Percentiles rank a stretch among this genome's conserved stretches.
These are phyloP conservation scores for Volvox africanus DNA, from an alignment of 139 green algal species.

Conservation along the genomic window DNA sequence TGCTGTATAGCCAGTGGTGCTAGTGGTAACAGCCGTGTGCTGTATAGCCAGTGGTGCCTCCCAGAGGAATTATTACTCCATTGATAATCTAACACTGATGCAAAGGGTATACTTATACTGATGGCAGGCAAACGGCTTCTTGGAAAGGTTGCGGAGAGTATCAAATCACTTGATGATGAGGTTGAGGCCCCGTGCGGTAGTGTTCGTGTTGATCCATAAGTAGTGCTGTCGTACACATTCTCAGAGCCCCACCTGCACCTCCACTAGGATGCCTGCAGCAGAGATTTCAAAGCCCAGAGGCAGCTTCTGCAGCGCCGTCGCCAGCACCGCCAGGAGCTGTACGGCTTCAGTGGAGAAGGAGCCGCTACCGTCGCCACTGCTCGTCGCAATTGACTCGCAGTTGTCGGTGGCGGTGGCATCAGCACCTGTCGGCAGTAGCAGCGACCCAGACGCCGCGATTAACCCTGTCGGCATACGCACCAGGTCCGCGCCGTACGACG, in stretches of 20 bases:
- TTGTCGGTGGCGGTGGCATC: not conserved
- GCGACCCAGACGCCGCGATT: not conserved
- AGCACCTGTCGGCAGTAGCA: not conserved
- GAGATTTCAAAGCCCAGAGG: not conserved
- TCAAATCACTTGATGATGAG: too few relatives aligned
- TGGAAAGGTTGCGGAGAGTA: too few relatives aligned
- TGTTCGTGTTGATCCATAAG: too few relatives aligned
- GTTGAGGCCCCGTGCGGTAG: too few relatives aligned
- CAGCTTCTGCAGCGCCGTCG: not conserved
- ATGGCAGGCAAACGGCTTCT: too few relatives aligned
- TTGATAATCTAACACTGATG: too few relatives aligned
- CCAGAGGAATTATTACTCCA: too few relatives aligned
- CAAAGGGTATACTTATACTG: too few relatives aligned
- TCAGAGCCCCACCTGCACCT: not conserved
- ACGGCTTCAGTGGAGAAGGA: not conserved
- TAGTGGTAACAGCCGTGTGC: too few relatives aligned
- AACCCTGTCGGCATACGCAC: not conserved
- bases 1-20: too few relatives aligned
- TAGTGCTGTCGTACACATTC: too few relatives aligned
- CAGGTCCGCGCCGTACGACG: slow-evolving; percentile 24
- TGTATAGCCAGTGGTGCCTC: too few relatives aligned
- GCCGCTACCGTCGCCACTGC: not conserved
- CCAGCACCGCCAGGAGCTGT: not conserved
- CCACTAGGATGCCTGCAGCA: not conserved
- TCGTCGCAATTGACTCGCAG: not conserved